Evolutionary conservation across 305 asterid genomes (phyloP), one percentile per base, ranked within the genome.

Genomic region (Rubia tinctorum): DNA sequence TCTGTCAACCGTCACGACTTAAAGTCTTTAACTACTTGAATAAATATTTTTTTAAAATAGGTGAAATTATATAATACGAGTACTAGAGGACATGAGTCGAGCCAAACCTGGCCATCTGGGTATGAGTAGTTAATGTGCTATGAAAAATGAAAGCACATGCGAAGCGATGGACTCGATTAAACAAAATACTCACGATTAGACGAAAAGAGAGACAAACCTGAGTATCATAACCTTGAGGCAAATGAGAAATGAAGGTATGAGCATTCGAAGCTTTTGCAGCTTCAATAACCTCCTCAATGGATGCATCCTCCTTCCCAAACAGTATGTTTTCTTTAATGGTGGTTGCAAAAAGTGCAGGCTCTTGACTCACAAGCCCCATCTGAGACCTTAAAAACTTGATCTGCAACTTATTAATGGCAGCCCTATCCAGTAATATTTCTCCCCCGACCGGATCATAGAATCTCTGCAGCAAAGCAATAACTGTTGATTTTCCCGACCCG

Each of bases 341-440:
- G 27, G 96, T 89, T 2, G 95, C 99, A 37, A 88, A 95, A 9
- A 95, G 88, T 2, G 96, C 92, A 9, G 98, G 99, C 80, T 95
- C 99, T 66, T 95, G 99, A 76, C 98, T 95, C 6, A 95, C 99
- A 58, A 95, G 73, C n/a, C 99, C 99, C 99, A 92, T 95, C 71
- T 89, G 98, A 11, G 97, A 89, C 86, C 99, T 91, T 42, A 95
- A 80, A 96, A 97, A 95, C 80, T 89, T 95, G 66, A 92, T 87
- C 49, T 92, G 98, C 82, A 95, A 58, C 80, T 86, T 91, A 27
- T 27, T 27, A 27, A 89, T 27, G 30, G 30, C 30, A 27, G 2
- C 30, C 2, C 30, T 27, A 27, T 27, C 30, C 30, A 27, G 30
- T 27, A 27, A 27, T 27, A 27, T 27, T 1, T 27, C 30, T 27